Evolutionary conservation across 2,329 filamentous ascomycete species (phyloP).

Genomic region (Arthrobotrys megalospora): DNA sequence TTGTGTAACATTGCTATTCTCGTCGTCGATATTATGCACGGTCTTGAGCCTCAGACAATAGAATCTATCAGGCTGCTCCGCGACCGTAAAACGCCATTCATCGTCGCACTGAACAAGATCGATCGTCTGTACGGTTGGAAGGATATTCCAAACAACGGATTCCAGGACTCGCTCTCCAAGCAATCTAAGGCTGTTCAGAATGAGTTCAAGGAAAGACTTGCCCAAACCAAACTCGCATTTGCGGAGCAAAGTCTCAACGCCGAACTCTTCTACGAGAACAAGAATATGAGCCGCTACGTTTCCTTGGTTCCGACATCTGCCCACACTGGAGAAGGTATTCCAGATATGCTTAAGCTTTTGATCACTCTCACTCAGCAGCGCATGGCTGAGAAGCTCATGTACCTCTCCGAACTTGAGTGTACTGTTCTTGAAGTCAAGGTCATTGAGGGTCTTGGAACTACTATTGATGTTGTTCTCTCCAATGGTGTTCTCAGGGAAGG

Average conservation of each 20-base stretch:
- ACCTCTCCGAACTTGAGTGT: constrained; percentile 96
- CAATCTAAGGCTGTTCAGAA: constrained; percentile 94
- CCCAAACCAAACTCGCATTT: constrained; percentile 93
- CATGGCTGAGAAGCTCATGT: constrained; percentile 98
- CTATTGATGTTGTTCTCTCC: constrained; percentile 95
- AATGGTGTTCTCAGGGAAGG: constrained; percentile 96
- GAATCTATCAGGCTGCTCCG: constrained; percentile 96
- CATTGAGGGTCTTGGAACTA: constrained; percentile 98
- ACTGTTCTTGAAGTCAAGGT: constrained; percentile 99
- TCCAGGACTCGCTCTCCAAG: constrained; percentile 88
- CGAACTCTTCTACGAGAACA: constrained; percentile 97
- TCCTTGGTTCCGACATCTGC: constrained; percentile 98
- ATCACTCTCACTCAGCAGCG: constrained; percentile 93
- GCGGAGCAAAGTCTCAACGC: constrained; percentile 98
- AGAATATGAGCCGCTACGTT: constrained; percentile 92
- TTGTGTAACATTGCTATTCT: constrained; percentile 99
- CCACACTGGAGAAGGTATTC: constrained; percentile 98
- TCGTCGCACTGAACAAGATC: constrained; percentile 99
- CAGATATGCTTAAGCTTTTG: constrained; percentile 97
- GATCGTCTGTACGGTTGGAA: constrained; percentile 99
- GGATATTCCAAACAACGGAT: constrained; percentile 98
- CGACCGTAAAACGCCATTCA: constrained; percentile 96
- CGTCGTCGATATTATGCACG: constrained; percentile 99
- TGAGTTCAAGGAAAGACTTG: constrained; percentile 91
- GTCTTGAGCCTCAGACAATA: constrained; percentile 94